Conservation (phyloP, 805 yeast genomes). For the Candida golubevii region DNA sequence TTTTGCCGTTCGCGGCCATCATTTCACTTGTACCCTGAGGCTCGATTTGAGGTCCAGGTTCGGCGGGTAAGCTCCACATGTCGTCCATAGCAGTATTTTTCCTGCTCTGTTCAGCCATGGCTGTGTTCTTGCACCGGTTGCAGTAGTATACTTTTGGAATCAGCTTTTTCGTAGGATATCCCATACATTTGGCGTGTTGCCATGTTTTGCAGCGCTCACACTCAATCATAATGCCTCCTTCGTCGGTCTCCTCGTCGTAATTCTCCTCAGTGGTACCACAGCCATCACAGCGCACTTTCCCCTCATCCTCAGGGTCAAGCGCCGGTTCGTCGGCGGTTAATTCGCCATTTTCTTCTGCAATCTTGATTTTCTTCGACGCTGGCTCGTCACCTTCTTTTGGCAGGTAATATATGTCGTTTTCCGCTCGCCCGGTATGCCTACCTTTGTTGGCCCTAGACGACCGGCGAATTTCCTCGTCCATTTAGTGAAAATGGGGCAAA, state of each 20-base stretch:
- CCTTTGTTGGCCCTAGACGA: constrained; percentile 39
- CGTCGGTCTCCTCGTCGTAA: constrained; percentile 54
- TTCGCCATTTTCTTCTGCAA: background rate
- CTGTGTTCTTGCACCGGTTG: constrained; percentile 12
- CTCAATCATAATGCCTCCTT: constrained; percentile 55
- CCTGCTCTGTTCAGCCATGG: background rate
- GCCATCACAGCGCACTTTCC: constrained; percentile 51
- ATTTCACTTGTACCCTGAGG: background rate
- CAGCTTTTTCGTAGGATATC: constrained; percentile 35
- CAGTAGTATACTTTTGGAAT: constrained; percentile 52
- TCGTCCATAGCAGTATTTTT: background rate
- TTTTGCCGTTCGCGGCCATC: background rate
- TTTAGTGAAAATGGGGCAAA: background rate
- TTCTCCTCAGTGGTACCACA: constrained; percentile 59
- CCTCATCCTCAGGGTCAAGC: constrained; percentile 22
- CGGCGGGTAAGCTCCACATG: background rate
- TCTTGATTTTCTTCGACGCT: constrained; percentile 3
- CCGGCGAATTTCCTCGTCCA: constrained; percentile 24
- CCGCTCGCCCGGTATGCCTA: constrained; percentile 29
- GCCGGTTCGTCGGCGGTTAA: background rate
- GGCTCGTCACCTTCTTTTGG: constrained; percentile 8
- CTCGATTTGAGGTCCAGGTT: background rate
- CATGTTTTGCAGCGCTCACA: constrained; percentile 66
- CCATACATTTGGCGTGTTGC: constrained; percentile 68
- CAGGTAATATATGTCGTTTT: constrained; percentile 19